Conservation (phyloP, 805 yeast genomes). For the Spathaspora girioi region DNA sequence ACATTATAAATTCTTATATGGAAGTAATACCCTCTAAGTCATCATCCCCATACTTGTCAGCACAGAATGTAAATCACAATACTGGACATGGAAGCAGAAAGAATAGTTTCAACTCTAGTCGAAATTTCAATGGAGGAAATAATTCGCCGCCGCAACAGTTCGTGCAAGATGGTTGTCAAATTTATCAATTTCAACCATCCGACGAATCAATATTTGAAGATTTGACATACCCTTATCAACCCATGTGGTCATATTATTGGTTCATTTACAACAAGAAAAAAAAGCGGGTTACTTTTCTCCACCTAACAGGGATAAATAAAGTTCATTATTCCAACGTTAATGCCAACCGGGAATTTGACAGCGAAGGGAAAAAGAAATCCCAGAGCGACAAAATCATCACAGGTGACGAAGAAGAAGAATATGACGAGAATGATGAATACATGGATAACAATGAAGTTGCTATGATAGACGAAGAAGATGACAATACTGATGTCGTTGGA, state of each 20-base stretch:
- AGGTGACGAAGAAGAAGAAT: constrained; percentile 21
- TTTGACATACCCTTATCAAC: constrained; percentile 41
- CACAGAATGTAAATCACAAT: constrained; percentile 10
- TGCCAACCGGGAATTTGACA: constrained; percentile 12
- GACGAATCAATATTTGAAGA: constrained; percentile 65
- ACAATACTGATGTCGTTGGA: constrained; percentile 31
- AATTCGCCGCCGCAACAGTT: constrained; percentile 10
- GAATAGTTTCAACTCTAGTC: constrained; percentile 18
- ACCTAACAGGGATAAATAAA: constrained; percentile 51
- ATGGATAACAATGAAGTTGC: constrained; percentile 24
- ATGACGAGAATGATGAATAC: constrained; percentile 20
- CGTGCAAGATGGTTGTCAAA: constrained; percentile 46
- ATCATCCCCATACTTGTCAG: constrained; percentile 16
- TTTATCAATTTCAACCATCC: constrained; percentile 60
- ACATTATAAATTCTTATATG: constrained; percentile 77
- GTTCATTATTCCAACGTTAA: constrained; percentile 33
- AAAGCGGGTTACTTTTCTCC: constrained; percentile 86
- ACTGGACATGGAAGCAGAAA: constrained; percentile 18
- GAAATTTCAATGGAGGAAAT: constrained; percentile 5
- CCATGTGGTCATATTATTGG: constrained; percentile 79
- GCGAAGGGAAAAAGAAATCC: constrained; percentile 8
- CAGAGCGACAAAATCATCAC: constrained; percentile 11
- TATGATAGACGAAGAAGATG: constrained; percentile 18
- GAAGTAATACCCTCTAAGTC: constrained; percentile 45
- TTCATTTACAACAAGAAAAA: constrained; percentile 87